Conservation (phyloP, 2,329 filamentous ascomycete genomes). For the Penicillium sp. region DNA sequence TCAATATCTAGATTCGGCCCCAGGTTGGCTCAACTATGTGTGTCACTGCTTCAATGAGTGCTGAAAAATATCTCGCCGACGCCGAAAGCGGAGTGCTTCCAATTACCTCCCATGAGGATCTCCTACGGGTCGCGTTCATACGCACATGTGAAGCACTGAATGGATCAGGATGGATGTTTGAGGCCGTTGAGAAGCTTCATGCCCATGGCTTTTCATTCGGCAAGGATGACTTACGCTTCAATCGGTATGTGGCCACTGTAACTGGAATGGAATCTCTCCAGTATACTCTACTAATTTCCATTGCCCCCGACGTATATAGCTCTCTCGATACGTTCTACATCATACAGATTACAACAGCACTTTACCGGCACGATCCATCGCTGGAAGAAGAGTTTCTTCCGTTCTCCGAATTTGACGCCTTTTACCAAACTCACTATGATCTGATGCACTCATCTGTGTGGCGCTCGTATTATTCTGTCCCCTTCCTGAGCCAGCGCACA, state of each 20-base stretch:
- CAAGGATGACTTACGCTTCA: conserved; percentile 17
- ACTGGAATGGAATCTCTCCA: neutral
- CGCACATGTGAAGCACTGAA: conserved; percentile 17
- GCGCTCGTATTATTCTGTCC: conserved; percentile 7
- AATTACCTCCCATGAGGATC: conserved; percentile 14
- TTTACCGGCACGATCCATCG: conserved; percentile 15
- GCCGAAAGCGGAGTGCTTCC: conserved; percentile 13
- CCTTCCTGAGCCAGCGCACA: conserved; percentile 13
- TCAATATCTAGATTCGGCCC: too few relatives aligned
- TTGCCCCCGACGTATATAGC: conserved; percentile 1
- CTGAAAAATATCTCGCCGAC: conserved; percentile 11
- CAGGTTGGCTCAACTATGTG: too few relatives aligned
- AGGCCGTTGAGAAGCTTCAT: conserved; percentile 18
- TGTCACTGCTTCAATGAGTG: conserved; percentile 2
- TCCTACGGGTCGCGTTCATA: conserved; percentile 18
- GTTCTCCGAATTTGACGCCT: conserved; percentile 10
- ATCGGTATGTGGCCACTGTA: conserved; percentile 10
- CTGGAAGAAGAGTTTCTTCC: conserved; percentile 10
- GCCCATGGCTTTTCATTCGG: conserved; percentile 17
- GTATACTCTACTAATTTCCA: neutral
- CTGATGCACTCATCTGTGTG: conserved; percentile 2
- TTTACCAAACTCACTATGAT: neutral
- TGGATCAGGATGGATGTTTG: conserved; percentile 11
- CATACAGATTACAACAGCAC: conserved; percentile 15
- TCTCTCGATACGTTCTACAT: conserved; percentile 21